These are phyloP conservation scores for maize (Zea mays) DNA, from an alignment of 176 grass and related monocot species.

Conservation along the genomic window DNA sequence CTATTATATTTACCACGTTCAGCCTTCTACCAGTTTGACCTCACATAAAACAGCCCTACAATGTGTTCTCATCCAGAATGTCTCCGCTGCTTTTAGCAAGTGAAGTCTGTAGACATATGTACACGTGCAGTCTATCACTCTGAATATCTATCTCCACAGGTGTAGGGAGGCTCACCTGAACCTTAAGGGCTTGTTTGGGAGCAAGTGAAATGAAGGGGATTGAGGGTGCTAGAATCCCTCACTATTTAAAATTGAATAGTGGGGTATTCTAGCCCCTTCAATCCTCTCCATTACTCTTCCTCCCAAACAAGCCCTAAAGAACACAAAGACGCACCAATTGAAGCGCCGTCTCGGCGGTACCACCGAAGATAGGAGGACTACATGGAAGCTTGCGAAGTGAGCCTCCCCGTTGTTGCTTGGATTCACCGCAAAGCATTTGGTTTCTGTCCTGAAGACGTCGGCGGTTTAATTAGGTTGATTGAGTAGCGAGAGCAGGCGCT, in stretches of 20 bases:
- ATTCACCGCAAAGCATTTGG: slow-evolving; percentile 11
- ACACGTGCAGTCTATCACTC: neutral
- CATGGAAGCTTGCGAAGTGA: slow-evolving; percentile 32
- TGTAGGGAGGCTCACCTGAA: slow-evolving; percentile 39
- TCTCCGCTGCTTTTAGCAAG: neutral
- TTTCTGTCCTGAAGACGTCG: slow-evolving; percentile 11
- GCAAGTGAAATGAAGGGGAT: too few relatives aligned
- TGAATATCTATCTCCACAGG: slow-evolving; percentile 27
- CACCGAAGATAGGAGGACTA: neutral
- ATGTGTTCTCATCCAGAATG: neutral
- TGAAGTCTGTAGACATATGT: neutral
- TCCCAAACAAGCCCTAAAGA: too few relatives aligned
- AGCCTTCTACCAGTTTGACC: neutral
- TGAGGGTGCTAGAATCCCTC: too few relatives aligned
- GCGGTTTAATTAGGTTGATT: slow-evolving; percentile 15
- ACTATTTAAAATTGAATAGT: too few relatives aligned
- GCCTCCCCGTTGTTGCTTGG: slow-evolving; percentile 15
- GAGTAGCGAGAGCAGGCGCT: slow-evolving; percentile 13
- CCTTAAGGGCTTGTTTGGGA: too few relatives aligned
- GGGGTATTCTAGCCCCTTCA: too few relatives aligned
- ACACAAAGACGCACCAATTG: neutral
- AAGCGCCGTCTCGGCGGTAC: neutral
- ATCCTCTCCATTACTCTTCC: too few relatives aligned
- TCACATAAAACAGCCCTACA: too few relatives aligned
- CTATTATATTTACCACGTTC: neutral